These are phyloP conservation scores for Fusarium clavum DNA, from an alignment of 2,329 filamentous ascomycete species.

Conservation along the genomic window DNA sequence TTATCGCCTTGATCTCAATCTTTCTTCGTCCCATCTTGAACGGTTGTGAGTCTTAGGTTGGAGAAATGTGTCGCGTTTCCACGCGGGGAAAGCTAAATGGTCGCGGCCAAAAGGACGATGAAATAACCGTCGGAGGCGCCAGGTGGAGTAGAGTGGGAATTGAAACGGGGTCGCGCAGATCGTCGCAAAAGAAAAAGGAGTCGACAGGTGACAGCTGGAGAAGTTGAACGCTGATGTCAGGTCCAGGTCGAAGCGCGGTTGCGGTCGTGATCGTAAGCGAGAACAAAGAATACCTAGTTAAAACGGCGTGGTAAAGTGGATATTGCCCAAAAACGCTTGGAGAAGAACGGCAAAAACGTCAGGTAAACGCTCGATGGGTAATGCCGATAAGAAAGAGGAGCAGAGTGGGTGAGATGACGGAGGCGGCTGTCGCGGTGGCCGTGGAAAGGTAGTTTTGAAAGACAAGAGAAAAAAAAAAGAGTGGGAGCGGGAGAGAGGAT, in stretches of 20 bases:
- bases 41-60: constrained; percentile 27
- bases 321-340: constrained; percentile 23
- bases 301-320: constrained; percentile 25
- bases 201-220: neutral
- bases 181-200: constrained; percentile 14
- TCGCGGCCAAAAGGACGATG: constrained; percentile 29
- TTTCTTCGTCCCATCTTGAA: constrained; percentile 91
- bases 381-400: constrained; percentile 21
- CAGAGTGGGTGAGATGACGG: constrained; percentile 31
- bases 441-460: constrained; percentile 11
- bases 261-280: constrained; percentile 31
- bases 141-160: constrained; percentile 19
- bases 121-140: constrained; percentile 17
- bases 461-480: constrained; percentile 24
- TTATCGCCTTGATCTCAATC: constrained; percentile 99
- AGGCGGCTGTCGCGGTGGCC: constrained; percentile 36
- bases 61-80: constrained; percentile 38
- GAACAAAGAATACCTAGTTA: constrained; percentile 32
- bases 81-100: constrained; percentile 34
- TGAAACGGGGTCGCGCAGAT: constrained; percentile 22
- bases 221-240: constrained; percentile 27
- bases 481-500: constrained; percentile 34
- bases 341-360: constrained; percentile 9
- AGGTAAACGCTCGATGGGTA: constrained; percentile 18
- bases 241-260: constrained; percentile 10